Percentiles rank a stretch among this genome's conserved stretches.
Conservation (phyloP, 129 eudicot species). For the Pittosporum tobira region DNA sequence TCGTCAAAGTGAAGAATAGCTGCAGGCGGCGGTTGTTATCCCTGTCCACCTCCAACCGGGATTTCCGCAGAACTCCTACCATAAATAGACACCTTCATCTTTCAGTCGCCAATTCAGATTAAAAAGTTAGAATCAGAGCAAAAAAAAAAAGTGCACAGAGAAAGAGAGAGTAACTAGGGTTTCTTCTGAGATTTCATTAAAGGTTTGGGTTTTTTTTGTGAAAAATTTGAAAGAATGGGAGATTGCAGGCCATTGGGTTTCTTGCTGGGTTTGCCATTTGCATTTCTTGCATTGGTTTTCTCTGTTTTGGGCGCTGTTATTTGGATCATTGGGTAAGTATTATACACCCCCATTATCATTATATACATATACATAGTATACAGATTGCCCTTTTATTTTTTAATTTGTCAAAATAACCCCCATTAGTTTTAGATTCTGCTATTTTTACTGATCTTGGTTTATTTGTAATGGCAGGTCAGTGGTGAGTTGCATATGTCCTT, state of each 20-base stretch:
- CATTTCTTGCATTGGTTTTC: slow-evolving; percentile 40
- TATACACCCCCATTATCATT: too few species aligned
- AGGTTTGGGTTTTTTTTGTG: neutral
- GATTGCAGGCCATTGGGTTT: slow-evolving; percentile 67
- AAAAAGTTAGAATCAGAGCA: too few species aligned
- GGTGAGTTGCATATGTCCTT: slow-evolving; percentile 57
- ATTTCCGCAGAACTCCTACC: too few species aligned
- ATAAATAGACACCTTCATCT: too few species aligned
- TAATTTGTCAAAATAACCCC: neutral
- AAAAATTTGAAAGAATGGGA: slow-evolving; percentile 18
- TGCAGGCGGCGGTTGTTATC: too few species aligned
- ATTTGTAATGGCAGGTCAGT: slow-evolving; percentile 24
- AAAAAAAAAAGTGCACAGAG: neutral
- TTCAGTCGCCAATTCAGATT: too few species aligned
- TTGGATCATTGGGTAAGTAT: slow-evolving; percentile 60
- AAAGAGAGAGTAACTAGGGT: too few species aligned
- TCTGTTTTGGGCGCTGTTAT: slow-evolving; percentile 52
- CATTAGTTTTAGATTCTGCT: neutral
- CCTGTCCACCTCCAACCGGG: too few species aligned
- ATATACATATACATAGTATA: too few species aligned
- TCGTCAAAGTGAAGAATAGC: too few species aligned
- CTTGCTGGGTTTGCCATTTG: slow-evolving; percentile 58
- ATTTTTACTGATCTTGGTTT: too few species aligned
- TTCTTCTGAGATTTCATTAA: neutral
- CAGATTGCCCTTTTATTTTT: neutral